These are phyloP conservation scores for Kwoniella newhampshirensis DNA, from an alignment of 768 basidiomycete genomes.

Conservation along the genomic window DNA sequence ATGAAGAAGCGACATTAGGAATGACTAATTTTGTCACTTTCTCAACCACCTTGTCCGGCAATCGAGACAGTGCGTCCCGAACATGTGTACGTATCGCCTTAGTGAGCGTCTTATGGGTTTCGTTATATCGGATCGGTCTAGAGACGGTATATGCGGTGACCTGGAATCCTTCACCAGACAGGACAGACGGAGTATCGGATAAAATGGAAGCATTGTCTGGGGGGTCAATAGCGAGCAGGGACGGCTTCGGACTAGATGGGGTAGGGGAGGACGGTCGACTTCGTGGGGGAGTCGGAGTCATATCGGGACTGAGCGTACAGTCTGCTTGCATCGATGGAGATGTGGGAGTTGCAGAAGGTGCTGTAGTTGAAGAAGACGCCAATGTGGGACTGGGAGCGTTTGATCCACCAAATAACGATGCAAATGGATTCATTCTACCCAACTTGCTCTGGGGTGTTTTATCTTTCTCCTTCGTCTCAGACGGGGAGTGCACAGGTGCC, in stretches of 20 bases:
- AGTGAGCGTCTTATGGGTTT: conserved; percentile 46
- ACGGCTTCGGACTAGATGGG: conserved; percentile 59
- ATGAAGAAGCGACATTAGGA: conserved; percentile 17
- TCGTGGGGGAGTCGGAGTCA: conserved; percentile 12
- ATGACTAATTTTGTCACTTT: conserved; percentile 39
- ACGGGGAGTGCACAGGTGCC: conserved; percentile 55
- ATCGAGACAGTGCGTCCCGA: conserved; percentile 38
- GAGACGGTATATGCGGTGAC: conserved; percentile 50
- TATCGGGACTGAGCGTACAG: conserved; percentile 9
- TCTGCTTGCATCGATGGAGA: neutral
- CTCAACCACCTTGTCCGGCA: conserved; percentile 49
- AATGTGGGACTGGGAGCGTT: conserved; percentile 46
- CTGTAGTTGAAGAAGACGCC: conserved; percentile 40
- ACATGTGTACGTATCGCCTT: conserved; percentile 44
- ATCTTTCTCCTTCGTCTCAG: conserved; percentile 56
- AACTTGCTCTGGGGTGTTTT: conserved; percentile 44
- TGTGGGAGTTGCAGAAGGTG: conserved; percentile 53
- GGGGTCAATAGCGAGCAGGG: conserved; percentile 15
- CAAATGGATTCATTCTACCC: conserved; percentile 70
- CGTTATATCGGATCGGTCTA: conserved; percentile 42
- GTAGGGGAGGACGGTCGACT: conserved; percentile 59
- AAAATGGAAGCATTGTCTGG: conserved; percentile 28
- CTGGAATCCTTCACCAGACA: conserved; percentile 38
- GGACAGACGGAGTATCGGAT: conserved; percentile 20
- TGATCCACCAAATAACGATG: conserved; percentile 68